Conservation (phyloP, 805 yeast species). For the Candida fluviatilis region DNA sequence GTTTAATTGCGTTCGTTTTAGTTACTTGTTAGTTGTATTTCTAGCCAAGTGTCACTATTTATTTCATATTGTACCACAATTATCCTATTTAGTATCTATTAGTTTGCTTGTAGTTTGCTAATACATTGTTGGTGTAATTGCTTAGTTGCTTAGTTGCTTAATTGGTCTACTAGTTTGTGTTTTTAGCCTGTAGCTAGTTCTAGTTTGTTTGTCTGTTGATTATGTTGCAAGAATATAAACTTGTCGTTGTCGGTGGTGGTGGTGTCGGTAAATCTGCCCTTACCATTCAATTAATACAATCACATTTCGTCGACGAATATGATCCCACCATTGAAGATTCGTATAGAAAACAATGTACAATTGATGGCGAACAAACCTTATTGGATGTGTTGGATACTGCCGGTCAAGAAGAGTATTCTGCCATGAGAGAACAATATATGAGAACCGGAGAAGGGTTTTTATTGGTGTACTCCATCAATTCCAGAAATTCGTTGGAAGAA, state of each 20-base stretch:
- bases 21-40: no score
- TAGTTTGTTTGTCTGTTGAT: no score
- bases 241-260: constrained; percentile 98
- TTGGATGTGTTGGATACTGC: constrained; percentile 94
- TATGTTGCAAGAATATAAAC: constrained; percentile 71
- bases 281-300: constrained; percentile 90
- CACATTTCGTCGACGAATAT: constrained; percentile 94
- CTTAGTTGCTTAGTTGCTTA: not conserved
- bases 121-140: not conserved
- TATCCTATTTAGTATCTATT: not conserved
- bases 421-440: constrained; percentile 86
- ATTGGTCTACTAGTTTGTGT: not conserved
- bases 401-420: constrained; percentile 95
- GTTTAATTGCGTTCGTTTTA: no score
- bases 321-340: constrained; percentile 97
- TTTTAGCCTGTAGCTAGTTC: no score
- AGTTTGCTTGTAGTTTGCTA: not conserved
- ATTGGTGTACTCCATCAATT: constrained; percentile 83
- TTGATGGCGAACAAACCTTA: constrained; percentile 73
- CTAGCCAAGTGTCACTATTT: no score
- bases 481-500: constrained; percentile 81
- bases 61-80: no score
- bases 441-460: constrained; percentile 93
- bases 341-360: constrained; percentile 79
- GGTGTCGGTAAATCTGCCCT: constrained; percentile 98